phyloP scores from a whole-genome alignment of 805 yeast genomes.

The Yamadazyma akitaensis region DNA sequence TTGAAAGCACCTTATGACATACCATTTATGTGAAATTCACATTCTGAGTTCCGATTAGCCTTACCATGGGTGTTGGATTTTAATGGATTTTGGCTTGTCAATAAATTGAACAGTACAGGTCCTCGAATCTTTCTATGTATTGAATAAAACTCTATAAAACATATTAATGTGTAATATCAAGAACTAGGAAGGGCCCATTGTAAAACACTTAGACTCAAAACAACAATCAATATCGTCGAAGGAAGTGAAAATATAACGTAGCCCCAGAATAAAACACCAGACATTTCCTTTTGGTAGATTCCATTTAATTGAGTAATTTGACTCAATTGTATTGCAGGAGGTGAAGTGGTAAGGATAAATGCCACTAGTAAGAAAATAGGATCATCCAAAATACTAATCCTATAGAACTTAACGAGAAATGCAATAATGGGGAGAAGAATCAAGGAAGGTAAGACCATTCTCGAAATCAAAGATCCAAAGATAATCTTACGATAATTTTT shows the following conservation, averaged over 20 bases:
- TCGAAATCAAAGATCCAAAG: slow-evolving; percentile 64
- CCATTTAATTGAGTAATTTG: slow-evolving; percentile 78
- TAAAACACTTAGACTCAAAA: slow-evolving; percentile 58
- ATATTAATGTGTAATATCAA: not conserved
- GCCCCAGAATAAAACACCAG: slow-evolving; percentile 80
- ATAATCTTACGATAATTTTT: slow-evolving; percentile 61
- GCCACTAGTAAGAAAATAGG: slow-evolving; percentile 78
- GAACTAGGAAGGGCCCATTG: slow-evolving; percentile 37
- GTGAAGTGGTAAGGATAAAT: slow-evolving; percentile 70
- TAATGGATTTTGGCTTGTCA: no score
- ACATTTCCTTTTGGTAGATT: slow-evolving; percentile 77
- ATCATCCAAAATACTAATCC: slow-evolving; percentile 69
- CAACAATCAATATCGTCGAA: slow-evolving; percentile 69
- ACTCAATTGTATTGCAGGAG: slow-evolving; percentile 81
- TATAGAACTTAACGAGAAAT: slow-evolving; percentile 57
- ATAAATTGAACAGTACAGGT: no score
- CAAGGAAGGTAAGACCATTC: slow-evolving; percentile 76
- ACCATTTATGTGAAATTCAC: no score
- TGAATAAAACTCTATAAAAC: not conserved
- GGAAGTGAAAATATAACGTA: slow-evolving; percentile 74
- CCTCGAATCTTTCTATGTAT: not conserved
- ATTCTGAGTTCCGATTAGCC: no score
- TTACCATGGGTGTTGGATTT: no score
- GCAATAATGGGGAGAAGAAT: slow-evolving; percentile 66
- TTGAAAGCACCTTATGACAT: no score